Evolutionary conservation across 257 asterid genomes (phyloP).

Genomic region (Forsythia suspensa): DNA sequence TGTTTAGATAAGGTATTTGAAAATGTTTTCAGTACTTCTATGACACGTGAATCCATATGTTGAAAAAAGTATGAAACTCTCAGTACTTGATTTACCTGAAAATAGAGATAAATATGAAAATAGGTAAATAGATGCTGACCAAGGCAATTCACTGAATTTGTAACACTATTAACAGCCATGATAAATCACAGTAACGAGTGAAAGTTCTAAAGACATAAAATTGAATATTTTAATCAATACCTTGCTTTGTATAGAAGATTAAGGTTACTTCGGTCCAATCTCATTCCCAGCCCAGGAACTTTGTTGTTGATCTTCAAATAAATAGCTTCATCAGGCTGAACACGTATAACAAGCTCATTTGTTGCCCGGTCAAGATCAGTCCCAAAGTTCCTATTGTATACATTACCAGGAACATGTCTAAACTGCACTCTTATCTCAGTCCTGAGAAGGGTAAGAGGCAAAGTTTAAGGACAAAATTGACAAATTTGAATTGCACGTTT

Average conservation of each 20-base stretch:
- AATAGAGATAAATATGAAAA: too few species aligned
- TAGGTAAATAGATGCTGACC: neutral
- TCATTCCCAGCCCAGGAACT: constrained; percentile 94
- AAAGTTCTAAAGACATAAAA: neutral
- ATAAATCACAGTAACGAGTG: neutral
- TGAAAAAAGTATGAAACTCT: too few species aligned
- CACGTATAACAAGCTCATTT: constrained; percentile 94
- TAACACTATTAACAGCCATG: neutral
- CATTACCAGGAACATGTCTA: constrained; percentile 91
- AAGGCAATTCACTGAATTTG: constrained; percentile 2
- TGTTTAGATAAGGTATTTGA: too few species aligned
- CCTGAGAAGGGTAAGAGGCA: constrained; percentile 34
- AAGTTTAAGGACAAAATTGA: neutral
- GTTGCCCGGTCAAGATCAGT: constrained; percentile 84
- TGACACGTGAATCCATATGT: neutral
- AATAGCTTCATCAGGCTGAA: constrained; percentile 94
- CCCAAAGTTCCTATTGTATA: constrained; percentile 71
- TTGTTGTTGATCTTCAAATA: constrained; percentile 88
- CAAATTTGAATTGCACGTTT: neutral
- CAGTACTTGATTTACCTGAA: neutral
- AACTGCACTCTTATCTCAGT: constrained; percentile 95
- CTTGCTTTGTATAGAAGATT: constrained; percentile 92
- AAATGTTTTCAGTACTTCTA: neutral
- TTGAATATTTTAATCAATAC: constrained; percentile 32
- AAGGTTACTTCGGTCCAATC: constrained; percentile 84